phyloP scores from a whole-genome alignment of 2,329 filamentous ascomycete species.

The Colletotrichum lentis region DNA sequence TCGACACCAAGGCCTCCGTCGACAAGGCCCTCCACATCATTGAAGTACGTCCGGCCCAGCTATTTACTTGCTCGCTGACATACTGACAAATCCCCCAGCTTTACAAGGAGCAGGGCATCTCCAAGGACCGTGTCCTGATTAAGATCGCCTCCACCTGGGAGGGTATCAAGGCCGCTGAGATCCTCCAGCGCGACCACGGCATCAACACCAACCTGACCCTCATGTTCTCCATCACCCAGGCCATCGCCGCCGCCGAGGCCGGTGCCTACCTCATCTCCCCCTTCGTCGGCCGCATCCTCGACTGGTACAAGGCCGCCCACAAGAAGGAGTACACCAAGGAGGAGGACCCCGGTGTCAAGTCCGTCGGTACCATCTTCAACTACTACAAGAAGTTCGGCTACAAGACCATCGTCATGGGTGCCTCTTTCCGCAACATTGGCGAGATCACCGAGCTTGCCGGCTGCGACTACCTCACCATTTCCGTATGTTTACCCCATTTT shows the following conservation, averaged over 20 bases:
- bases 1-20: slow-evolving; percentile 90
- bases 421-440: slow-evolving; percentile 93
- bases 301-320: slow-evolving; percentile 97
- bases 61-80: slow-evolving; percentile 19
- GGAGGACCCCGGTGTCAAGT: slow-evolving; percentile 96
- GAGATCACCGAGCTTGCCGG: slow-evolving; percentile 99
- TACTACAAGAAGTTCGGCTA: slow-evolving; percentile 99
- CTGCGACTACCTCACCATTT: slow-evolving; percentile 98
- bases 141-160: slow-evolving; percentile 99
- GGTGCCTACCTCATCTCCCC: slow-evolving; percentile 97
- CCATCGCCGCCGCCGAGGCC: slow-evolving; percentile 94
- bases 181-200: slow-evolving; percentile 92
- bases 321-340: slow-evolving; percentile 92
- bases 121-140: slow-evolving; percentile 95
- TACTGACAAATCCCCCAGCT: slow-evolving; percentile 64
- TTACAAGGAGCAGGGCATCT: slow-evolving; percentile 90
- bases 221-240: slow-evolving; percentile 96
- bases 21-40: slow-evolving; percentile 98
- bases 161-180: slow-evolving; percentile 98
- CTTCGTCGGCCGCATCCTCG: slow-evolving; percentile 98
- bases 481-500: slow-evolving; percentile 64
- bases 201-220: slow-evolving; percentile 99
- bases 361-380: slow-evolving; percentile 94
- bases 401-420: slow-evolving; percentile 99
- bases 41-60: slow-evolving; percentile 67